phyloP scores from a whole-genome alignment of 768 basidiomycete species.

The Pisolithus microcarpus region DNA sequence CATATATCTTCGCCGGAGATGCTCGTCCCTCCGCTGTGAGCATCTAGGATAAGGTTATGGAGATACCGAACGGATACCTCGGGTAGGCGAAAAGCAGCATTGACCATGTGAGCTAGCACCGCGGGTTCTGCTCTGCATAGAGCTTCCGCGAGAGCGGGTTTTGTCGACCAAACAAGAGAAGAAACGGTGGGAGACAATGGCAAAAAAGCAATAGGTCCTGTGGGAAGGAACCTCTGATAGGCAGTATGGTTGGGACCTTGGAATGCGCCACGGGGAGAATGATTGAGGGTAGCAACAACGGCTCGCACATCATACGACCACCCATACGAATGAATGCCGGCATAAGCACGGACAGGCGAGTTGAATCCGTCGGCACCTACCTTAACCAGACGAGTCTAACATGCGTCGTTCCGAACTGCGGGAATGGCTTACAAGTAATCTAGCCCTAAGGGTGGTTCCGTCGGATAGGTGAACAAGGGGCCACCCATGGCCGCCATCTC shows the following conservation, averaged over 20 bases:
- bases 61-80: conserved; percentile 65
- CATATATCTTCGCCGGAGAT: conserved; percentile 44
- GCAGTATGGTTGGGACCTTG: conserved; percentile 69
- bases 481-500: conserved; percentile 58
- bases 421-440: conserved; percentile 56
- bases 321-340: conserved; percentile 80
- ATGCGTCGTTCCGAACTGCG: neutral
- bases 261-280: conserved; percentile 57
- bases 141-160: conserved; percentile 64
- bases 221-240: conserved; percentile 91
- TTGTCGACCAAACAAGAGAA: conserved; percentile 93
- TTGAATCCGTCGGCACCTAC: conserved; percentile 95
- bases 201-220: conserved; percentile 92
- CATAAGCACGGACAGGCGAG: conserved; percentile 85
- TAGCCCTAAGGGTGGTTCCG: conserved; percentile 55
- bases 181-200: conserved; percentile 74
- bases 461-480: conserved; percentile 71
- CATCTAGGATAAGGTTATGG: conserved; percentile 52
- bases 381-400: conserved; percentile 29
- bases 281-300: conserved; percentile 81
- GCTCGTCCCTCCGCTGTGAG: conserved; percentile 35
- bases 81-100: conserved; percentile 85
- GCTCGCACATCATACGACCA: conserved; percentile 89
- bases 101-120: conserved; percentile 70
- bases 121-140: conserved; percentile 58